These are phyloP conservation scores for Penicillium mononematosum DNA, from an alignment of 495 filamentous ascomycete species.

Conservation along the genomic window DNA sequence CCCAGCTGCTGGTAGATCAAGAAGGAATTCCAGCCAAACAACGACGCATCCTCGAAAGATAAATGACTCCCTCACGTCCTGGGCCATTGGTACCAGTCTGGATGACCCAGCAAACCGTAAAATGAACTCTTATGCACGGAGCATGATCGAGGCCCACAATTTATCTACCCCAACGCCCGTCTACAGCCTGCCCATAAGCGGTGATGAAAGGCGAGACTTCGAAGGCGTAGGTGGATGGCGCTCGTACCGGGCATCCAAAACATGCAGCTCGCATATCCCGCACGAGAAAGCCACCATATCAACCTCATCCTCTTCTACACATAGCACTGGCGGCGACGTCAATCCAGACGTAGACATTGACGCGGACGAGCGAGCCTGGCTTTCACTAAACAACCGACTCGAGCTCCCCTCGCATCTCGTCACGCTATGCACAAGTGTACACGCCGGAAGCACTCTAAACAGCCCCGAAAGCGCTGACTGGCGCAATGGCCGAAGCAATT, in stretches of 20 bases:
- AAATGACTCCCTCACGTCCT: conserved; percentile 18
- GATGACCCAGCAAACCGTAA: conserved; percentile 16
- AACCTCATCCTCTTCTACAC: conserved; percentile 41
- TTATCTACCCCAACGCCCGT: conserved; percentile 17
- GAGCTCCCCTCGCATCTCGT: conserved; percentile 57
- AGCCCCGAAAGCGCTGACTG: conserved; percentile 14
- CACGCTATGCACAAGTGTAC: conserved; percentile 18
- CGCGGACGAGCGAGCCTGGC: conserved; percentile 65
- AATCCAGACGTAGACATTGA: conserved; percentile 23
- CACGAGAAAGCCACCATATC: conserved; percentile 25
- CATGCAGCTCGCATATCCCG: conserved; percentile 23
- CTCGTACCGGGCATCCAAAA: conserved; percentile 24
- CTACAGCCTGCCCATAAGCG: conserved; percentile 36
- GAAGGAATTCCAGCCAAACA: conserved; percentile 28
- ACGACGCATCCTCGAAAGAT: conserved; percentile 21
- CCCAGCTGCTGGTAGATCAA: conserved; percentile 31
- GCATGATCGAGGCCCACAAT: conserved; percentile 26
- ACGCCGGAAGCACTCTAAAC: conserved; percentile 8
- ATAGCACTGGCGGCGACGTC: conserved; percentile 22
- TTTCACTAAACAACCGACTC: conserved; percentile 69
- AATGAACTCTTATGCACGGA: conserved; percentile 22
- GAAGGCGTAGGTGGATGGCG: conserved; percentile 87
- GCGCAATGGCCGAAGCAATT: neutral
- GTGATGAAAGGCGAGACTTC: conserved; percentile 63
- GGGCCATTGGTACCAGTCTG: conserved; percentile 8